phyloP scores from a whole-genome alignment of 805 yeast genomes.

The Nakazawaea ernobii region DNA sequence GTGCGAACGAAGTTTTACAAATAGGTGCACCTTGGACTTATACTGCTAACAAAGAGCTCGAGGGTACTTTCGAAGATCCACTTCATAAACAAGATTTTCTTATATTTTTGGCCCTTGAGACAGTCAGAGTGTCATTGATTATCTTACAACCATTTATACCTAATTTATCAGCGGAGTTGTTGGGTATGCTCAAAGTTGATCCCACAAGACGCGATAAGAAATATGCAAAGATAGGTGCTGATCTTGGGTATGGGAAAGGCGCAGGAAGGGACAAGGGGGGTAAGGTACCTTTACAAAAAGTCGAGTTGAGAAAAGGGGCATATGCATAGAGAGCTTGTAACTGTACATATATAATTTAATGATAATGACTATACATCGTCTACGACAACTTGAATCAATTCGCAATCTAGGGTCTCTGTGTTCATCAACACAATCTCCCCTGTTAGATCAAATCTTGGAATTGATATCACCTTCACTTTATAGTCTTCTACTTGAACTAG shows the following conservation, averaged over 20 bases:
- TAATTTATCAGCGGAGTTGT: constrained; percentile 42
- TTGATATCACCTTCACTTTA: constrained; percentile 47
- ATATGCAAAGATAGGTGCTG: constrained; percentile 50
- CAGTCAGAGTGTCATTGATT: constrained; percentile 60
- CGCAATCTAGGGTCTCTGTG: constrained; percentile 48
- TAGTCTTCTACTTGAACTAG: constrained; percentile 25
- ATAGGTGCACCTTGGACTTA: constrained; percentile 71
- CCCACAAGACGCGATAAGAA: constrained; percentile 32
- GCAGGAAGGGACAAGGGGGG: constrained; percentile 28
- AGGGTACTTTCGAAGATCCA: constrained; percentile 19
- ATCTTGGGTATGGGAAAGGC: constrained; percentile 52
- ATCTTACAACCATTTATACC: constrained; percentile 74
- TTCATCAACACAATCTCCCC: constrained; percentile 64
- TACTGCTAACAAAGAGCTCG: constrained; percentile 14
- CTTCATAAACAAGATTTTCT: constrained; percentile 40
- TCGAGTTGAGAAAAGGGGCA: constrained; percentile 14
- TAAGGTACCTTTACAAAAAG: constrained; percentile 24
- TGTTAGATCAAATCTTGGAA: constrained; percentile 66
- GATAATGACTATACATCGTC: constrained; percentile 1
- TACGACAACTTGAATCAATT: constrained; percentile 33
- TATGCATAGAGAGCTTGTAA: constrained; percentile 1
- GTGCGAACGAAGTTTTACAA: constrained; percentile 66
- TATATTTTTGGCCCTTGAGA: constrained; percentile 64
- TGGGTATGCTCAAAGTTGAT: constrained; percentile 60
- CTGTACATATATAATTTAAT: background rate